Base-by-base conservation (phyloP, 805 yeast genomes). In the Zygotorulaspora danielsina region DNA sequence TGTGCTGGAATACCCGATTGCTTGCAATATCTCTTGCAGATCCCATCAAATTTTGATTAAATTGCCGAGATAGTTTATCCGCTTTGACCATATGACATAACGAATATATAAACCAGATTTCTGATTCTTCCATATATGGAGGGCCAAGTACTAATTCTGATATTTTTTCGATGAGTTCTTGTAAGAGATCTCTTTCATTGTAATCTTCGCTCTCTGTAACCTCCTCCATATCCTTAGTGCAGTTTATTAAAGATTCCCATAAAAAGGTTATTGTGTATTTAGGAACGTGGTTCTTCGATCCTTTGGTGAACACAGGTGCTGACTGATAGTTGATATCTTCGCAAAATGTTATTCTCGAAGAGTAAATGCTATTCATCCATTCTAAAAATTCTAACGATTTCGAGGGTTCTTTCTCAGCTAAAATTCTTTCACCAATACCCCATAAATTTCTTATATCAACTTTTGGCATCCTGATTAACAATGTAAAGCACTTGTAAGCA, bases 341-440 rank as follows among this genome's bases (percentile, higher is more conserved):
- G 12, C 49, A 43, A 33, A 49, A 57, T 19, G 47, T 44, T 18
- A 38, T 39, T 34, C 49, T 52, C 7, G 57, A 44, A 1, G 64
- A 50, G 35, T 41, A 56, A 4, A 55, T 55, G 24, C 45, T 50
- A 32, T 47, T 53, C 49, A 61, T 45, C 63, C 61, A 61, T 20
- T 51, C 53, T 31, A 57, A 32, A 42, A 55, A 53, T 12, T 53
- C 55, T 9, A 55, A 19, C 8, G 48, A 37, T 19, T 39, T 48
- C 10, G 34, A 28, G 11, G 47, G 38, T 10, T 45, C 39, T 9
- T 42, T 29, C 5, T 53, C 46, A 21, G 53, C 51, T 16, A 81
- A 52, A 4, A 81, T 75, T 43, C 76, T 80, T 4, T 77, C 57
- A 0, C 84, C 88, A 1, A 80, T 25, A 0, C 82, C 74, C 89